These are phyloP conservation scores for Hermanozyma aechmeae DNA, from an alignment of 805 yeast species.

Conservation along the genomic window DNA sequence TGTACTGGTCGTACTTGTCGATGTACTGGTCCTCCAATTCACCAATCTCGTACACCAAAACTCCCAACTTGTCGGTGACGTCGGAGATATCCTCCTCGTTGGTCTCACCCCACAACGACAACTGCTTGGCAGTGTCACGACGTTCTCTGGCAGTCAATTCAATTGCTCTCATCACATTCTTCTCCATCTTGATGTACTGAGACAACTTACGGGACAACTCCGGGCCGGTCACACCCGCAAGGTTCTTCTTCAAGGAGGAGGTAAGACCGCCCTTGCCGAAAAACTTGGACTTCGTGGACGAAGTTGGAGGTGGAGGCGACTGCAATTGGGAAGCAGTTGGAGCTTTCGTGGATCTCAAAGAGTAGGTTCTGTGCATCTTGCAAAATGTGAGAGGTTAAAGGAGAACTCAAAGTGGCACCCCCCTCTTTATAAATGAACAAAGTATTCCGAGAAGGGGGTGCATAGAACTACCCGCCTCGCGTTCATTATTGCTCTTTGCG, in stretches of 20 bases:
- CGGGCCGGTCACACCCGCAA: conserved; percentile 92
- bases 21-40: conserved; percentile 97
- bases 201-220: conserved; percentile 89
- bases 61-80: conserved; percentile 96
- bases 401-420: too few relatives aligned
- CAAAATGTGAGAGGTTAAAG: too few relatives aligned
- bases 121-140: conserved; percentile 93
- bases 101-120: conserved; percentile 96
- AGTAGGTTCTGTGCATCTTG: conserved; percentile 76
- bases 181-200: conserved; percentile 90
- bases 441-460: too few relatives aligned
- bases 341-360: conserved; percentile 68
- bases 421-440: too few relatives aligned
- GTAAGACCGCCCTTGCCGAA: conserved; percentile 70
- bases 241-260: conserved; percentile 61
- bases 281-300: conserved; percentile 62
- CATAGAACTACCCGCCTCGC: too few relatives aligned
- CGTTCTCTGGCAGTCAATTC: conserved; percentile 92
- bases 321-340: conserved; percentile 77
- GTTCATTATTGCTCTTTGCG: too few relatives aligned
- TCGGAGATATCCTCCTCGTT: conserved; percentile 96
- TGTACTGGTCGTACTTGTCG: conserved; percentile 96
- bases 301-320: conserved; percentile 74
- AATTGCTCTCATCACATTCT: conserved; percentile 87
- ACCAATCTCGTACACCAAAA: conserved; percentile 89